Percentiles rank a stretch among this genome's conserved stretches.
phyloP scores from a whole-genome alignment of 208 protist species.

The Acanthamoeba lenticulata region DNA sequence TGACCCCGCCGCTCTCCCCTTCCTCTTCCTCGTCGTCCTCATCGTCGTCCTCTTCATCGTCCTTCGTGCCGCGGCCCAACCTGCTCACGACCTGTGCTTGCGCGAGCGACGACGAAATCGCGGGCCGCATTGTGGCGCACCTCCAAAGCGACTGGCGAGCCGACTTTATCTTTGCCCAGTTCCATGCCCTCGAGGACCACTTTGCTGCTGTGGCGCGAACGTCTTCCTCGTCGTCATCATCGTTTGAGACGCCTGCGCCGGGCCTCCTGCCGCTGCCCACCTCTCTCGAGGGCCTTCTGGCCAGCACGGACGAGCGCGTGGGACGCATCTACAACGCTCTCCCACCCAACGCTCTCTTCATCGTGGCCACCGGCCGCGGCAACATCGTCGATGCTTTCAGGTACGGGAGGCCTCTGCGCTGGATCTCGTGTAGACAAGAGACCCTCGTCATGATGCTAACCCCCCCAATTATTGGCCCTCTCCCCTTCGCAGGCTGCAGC shows the following conservation, averaged over 20 bases:
- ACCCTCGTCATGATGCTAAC: not conserved
- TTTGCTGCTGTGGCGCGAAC: not conserved
- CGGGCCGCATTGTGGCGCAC: not conserved
- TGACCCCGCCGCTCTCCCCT: not conserved
- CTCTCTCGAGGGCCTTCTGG: not conserved
- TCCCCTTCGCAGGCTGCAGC: not conserved
- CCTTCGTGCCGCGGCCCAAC: not conserved
- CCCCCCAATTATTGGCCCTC: not conserved
- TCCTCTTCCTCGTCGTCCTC: not conserved
- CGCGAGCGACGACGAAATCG: not conserved
- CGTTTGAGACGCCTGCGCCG: not conserved
- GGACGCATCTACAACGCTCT: not conserved
- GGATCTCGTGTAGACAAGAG: not conserved
- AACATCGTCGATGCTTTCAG: not conserved
- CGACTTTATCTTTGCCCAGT: slow-evolving; percentile 2
- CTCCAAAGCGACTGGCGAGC: not conserved
- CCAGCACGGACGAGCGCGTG: not conserved
- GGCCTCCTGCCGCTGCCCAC: not conserved
- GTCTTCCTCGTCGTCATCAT: not conserved
- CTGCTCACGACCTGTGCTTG: not conserved
- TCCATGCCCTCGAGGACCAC: slow-evolving; percentile 15
- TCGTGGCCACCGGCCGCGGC: not conserved
- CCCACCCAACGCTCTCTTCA: not conserved
- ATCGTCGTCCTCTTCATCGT: not conserved
- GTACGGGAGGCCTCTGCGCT: not conserved